Percentiles rank a stretch among this genome's conserved stretches.
Evolutionary conservation across 75 land plant genomes (phyloP).

Genomic region (Cryptomeria japonica): DNA sequence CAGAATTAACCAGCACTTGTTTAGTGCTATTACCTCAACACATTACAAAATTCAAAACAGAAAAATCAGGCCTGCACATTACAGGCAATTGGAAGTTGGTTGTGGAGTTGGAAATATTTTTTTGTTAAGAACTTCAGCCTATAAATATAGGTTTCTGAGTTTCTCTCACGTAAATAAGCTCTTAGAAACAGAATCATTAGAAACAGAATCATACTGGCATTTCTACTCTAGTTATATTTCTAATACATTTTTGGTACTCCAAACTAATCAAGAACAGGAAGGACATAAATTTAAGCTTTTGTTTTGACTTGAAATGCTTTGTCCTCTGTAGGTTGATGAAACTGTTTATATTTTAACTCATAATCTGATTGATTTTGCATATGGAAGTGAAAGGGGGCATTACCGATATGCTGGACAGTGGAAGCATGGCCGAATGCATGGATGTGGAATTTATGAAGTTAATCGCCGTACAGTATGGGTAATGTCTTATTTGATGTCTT

Average conservation of each 20-base stretch:
- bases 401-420: conserved; percentile 94
- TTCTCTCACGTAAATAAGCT: neutral
- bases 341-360: neutral
- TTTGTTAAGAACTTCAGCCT: neutral
- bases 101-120: neutral
- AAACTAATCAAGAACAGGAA: neutral
- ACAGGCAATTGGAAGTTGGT: neutral
- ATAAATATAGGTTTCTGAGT: neutral
- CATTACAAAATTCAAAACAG: no score
- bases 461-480: conserved; percentile 74
- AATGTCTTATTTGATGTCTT: neutral
- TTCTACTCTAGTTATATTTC: neutral
- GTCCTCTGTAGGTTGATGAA: neutral
- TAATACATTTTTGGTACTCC: neutral
- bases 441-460: conserved; percentile 93
- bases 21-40: no score
- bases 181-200: neutral
- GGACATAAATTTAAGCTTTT: neutral
- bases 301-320: neutral
- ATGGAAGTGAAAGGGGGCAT: conserved; percentile 77
- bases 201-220: neutral
- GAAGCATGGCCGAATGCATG: conserved; percentile 94
- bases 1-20: no score
- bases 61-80: no score
- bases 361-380: neutral